These are phyloP conservation scores for Leccinum griseonigrum DNA, from an alignment of 1,284 basidiomycete species.

Conservation along the genomic window DNA sequence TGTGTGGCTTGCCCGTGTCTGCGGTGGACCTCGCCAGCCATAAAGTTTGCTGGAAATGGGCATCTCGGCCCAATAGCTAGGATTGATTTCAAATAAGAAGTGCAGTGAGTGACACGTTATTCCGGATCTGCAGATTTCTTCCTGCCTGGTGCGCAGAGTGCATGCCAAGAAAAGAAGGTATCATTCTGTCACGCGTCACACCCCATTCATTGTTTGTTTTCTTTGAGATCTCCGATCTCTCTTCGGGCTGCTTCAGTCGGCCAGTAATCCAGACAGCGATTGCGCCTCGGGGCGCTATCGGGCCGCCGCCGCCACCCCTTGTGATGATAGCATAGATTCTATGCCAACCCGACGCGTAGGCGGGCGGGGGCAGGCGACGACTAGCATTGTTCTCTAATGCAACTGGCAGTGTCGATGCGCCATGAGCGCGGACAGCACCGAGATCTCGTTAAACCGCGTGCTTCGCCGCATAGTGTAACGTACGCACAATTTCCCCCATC, in stretches of 20 bases:
- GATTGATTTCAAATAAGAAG: slow-evolving; percentile 35
- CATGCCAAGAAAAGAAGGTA: slow-evolving; percentile 15
- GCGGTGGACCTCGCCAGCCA: neutral
- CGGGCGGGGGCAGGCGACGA: neutral
- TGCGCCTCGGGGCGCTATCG: slow-evolving; percentile 5
- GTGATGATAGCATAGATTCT: slow-evolving; percentile 1
- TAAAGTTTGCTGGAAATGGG: neutral
- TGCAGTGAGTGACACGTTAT: slow-evolving; percentile 26
- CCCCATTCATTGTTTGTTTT: slow-evolving; percentile 1
- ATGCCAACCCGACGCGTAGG: slow-evolving; percentile 9
- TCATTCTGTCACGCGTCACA: slow-evolving; percentile 24
- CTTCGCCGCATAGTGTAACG: slow-evolving; percentile 23
- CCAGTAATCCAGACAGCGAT: neutral
- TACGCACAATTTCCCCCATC: slow-evolving; percentile 18
- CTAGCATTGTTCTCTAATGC: neutral
- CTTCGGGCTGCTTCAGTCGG: neutral
- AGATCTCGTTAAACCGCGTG: slow-evolving; percentile 12
- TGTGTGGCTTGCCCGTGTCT: neutral
- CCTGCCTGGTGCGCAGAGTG: slow-evolving; percentile 10
- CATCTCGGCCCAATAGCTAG: slow-evolving; percentile 6
- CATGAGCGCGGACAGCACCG: slow-evolving; percentile 1
- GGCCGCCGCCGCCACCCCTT: neutral
- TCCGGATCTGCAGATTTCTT: slow-evolving; percentile 32
- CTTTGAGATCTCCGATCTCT: slow-evolving; percentile 16
- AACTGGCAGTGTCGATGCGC: neutral